Conservation (phyloP, 73 alveolate species). For the Tetrahymena thermophila region DNA sequence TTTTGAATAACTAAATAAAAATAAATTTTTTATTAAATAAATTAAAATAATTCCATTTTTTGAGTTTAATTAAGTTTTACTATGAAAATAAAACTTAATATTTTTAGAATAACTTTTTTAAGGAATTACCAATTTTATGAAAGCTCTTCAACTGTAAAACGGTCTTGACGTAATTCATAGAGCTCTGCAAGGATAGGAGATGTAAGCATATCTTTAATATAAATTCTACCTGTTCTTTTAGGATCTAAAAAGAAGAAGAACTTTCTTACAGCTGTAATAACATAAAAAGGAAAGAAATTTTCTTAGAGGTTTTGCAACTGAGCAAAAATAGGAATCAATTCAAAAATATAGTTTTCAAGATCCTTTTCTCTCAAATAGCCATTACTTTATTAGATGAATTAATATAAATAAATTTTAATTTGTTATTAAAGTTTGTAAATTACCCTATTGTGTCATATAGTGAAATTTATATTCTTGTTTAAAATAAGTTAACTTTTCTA, state of each 20-base stretch:
- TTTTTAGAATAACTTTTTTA: no score
- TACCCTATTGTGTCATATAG: conserved; percentile 80
- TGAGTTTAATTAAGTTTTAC: no score
- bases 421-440: not conserved
- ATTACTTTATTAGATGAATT: not conserved
- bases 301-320: conserved; percentile 60
- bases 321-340: conserved; percentile 92
- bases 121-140: conserved; percentile 66
- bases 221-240: conserved; percentile 87
- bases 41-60: no score
- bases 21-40: no score
- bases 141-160: conserved; percentile 69
- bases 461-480: conserved; percentile 77
- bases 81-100: no score
- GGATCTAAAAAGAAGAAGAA: conserved; percentile 94
- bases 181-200: conserved; percentile 90
- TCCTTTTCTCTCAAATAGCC: conserved; percentile 91
- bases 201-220: conserved; percentile 89
- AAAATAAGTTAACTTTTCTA: conserved; percentile 83
- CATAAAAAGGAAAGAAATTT: conserved; percentile 94
- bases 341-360: conserved; percentile 94
- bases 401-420: not conserved
- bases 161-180: conserved; percentile 77
- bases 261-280: conserved; percentile 96
- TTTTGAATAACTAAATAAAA: no score